These are phyloP conservation scores for Pelargonium cotyledonis DNA, from an alignment of 441 rosid species.

Conservation along the genomic window DNA sequence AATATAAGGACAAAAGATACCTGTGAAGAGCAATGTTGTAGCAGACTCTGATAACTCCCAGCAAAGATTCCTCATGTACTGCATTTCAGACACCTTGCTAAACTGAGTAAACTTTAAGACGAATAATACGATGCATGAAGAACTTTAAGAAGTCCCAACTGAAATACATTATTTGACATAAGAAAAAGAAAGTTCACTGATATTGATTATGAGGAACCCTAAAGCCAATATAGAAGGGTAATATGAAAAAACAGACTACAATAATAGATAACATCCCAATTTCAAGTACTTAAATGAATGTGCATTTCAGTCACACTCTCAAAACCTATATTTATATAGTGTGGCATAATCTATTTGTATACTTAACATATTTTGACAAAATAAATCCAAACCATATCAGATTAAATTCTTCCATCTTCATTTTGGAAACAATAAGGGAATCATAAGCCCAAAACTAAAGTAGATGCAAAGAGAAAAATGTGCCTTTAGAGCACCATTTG, in stretches of 20 bases:
- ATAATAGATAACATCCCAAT: not conserved
- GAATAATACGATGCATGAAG: not conserved
- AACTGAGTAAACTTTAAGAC: not conserved
- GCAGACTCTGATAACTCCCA: constrained; percentile 95
- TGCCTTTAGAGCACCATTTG: not conserved
- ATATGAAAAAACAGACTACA: not conserved
- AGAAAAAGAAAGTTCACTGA: not conserved
- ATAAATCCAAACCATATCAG: not conserved
- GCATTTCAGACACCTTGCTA: constrained; percentile 27
- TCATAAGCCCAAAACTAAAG: not conserved
- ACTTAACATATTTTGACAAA: not conserved
- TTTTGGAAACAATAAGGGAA: not conserved
- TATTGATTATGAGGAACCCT: not conserved
- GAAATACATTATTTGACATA: not conserved
- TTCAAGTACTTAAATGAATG: not conserved
- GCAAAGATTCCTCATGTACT: constrained; percentile 98
- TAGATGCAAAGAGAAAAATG: not conserved
- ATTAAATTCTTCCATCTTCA: not conserved
- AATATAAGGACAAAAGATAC: constrained; percentile 32
- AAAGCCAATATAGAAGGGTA: not conserved
- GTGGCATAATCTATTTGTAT: too few relatives aligned
- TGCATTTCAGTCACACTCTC: not conserved
- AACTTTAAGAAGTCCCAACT: not conserved
- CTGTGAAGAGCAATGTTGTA: constrained; percentile 96
- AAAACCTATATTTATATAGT: not conserved